Percentiles rank a stretch among this genome's conserved stretches.
Evolutionary conservation across 257 asterid species (phyloP).

Genomic region (Gardenia jasminoides): DNA sequence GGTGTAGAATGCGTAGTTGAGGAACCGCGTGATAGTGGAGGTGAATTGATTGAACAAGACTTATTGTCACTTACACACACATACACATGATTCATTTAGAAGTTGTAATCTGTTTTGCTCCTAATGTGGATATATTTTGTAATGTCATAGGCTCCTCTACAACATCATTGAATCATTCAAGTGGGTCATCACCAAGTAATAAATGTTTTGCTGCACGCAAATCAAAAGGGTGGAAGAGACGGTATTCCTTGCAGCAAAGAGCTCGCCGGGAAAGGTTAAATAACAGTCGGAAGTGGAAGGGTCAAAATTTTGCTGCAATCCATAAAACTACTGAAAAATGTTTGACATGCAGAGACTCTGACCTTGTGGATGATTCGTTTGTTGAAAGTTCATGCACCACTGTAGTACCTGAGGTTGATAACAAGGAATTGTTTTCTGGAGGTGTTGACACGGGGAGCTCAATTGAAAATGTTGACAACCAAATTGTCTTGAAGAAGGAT

Average conservation of each 20-base stretch:
- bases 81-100: not conserved
- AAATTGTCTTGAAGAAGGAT: slow-evolving; percentile 25
- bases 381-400: slow-evolving; percentile 40
- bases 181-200: slow-evolving; percentile 49
- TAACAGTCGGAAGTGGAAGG: slow-evolving; percentile 59
- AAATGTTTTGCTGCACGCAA: slow-evolving; percentile 63
- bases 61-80: not conserved
- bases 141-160: slow-evolving; percentile 52
- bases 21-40: slow-evolving; percentile 34
- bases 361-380: slow-evolving; percentile 21
- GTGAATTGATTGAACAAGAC: slow-evolving; percentile 20
- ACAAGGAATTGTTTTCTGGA: slow-evolving; percentile 35
- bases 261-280: slow-evolving; percentile 68
- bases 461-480: slow-evolving; percentile 23
- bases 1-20: slow-evolving; percentile 56
- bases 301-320: slow-evolving; percentile 31
- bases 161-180: slow-evolving; percentile 36
- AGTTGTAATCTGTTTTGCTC: not conserved
- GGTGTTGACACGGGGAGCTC: slow-evolving; percentile 33
- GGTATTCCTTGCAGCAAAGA: slow-evolving; percentile 58
- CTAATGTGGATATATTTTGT: slow-evolving; percentile 8
- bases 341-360: slow-evolving; percentile 40
- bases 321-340: slow-evolving; percentile 48
- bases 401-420: slow-evolving; percentile 35
- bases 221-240: slow-evolving; percentile 78